Conservation (phyloP, 176 grass and related monocot species). For the Oryza australiensis region DNA sequence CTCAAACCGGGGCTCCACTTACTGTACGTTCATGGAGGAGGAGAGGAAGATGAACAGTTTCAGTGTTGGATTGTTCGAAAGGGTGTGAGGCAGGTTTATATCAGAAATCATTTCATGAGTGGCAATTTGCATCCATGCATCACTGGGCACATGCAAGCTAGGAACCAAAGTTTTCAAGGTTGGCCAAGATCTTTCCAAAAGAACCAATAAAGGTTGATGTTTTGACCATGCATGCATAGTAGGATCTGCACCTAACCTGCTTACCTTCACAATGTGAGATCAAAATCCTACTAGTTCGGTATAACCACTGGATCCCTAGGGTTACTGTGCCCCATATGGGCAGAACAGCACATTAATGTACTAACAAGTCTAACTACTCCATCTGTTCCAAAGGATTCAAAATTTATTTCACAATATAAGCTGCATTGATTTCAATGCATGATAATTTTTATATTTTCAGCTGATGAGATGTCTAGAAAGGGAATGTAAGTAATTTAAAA, state of each 20-base stretch:
- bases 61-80: constrained; percentile 33
- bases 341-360: constrained; percentile 17
- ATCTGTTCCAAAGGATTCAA: too few species aligned
- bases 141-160: constrained; percentile 15
- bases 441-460: too few species aligned
- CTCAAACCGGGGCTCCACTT: not conserved
- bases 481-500: too few species aligned
- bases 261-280: constrained; percentile 22
- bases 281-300: constrained; percentile 39
- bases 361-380: too few species aligned
- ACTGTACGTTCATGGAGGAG: not conserved
- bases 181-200: constrained; percentile 17
- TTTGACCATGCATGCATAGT: not conserved
- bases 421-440: too few species aligned
- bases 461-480: too few species aligned
- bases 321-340: constrained; percentile 43
- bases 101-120: constrained; percentile 11
- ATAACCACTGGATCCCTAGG: constrained; percentile 34
- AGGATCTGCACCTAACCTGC: constrained; percentile 22
- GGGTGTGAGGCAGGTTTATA: constrained; percentile 1
- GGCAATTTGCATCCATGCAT: not conserved
- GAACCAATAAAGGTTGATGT: not conserved
- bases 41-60: constrained; percentile 17
- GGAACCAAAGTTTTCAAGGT: constrained; percentile 27
- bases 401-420: too few species aligned